Evolutionary conservation across 371 early-diverging fungal genomes (phyloP).

Genomic region (Nematocida major): DNA sequence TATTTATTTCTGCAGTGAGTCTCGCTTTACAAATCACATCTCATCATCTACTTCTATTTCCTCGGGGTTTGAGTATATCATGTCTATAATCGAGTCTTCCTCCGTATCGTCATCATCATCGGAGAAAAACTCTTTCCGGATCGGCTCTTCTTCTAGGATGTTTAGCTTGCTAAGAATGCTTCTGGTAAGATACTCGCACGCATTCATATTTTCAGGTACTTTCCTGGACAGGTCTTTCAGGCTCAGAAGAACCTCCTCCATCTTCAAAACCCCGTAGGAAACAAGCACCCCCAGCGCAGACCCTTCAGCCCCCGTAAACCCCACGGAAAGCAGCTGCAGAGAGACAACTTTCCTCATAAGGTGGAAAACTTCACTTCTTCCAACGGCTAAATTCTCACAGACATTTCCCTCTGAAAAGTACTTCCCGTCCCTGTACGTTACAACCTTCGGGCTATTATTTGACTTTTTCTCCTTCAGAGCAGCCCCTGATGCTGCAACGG

Average conservation of each 20-base stretch:
- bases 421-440: too few species aligned
- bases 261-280: slow-evolving; percentile 16
- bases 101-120: slow-evolving; percentile 29
- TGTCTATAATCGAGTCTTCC: slow-evolving; percentile 23
- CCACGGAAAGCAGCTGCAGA: background rate
- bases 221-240: background rate
- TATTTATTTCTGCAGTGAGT: too few species aligned
- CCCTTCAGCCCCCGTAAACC: slow-evolving; percentile 23
- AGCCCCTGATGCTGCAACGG: too few species aligned
- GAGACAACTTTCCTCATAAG: slow-evolving; percentile 6
- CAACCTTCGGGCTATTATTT: too few species aligned
- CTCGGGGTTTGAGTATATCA: slow-evolving; percentile 38
- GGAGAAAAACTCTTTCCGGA: slow-evolving; percentile 24
- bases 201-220: background rate
- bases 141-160: background rate
- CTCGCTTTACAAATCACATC: too few species aligned
- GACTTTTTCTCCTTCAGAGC: too few species aligned
- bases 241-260: background rate
- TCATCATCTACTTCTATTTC: slow-evolving; percentile 37
- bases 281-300: slow-evolving; percentile 36
- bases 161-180: background rate
- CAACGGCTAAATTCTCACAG: background rate
- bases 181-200: background rate
- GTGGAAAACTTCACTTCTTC: background rate
- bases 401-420: too few species aligned